Evolutionary conservation across 2,329 filamentous ascomycete genomes (phyloP).

Genomic region (Colletotrichum sp.): DNA sequence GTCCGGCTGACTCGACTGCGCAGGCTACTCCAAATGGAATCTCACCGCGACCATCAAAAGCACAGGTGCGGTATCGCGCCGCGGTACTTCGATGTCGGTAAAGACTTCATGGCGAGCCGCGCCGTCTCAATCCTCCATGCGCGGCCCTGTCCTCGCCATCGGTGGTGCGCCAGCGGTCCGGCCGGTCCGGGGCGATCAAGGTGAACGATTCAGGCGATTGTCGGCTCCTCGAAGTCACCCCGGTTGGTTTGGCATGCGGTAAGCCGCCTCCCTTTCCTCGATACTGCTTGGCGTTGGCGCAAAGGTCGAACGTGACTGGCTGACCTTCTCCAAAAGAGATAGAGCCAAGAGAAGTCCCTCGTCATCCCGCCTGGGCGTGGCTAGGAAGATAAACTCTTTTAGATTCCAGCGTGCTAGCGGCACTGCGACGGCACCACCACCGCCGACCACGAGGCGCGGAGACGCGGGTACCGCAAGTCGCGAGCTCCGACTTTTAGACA

Average conservation of each 20-base stretch:
- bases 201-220: neutral
- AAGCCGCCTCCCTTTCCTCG: neutral
- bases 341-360: neutral
- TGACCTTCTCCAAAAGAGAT: neutral
- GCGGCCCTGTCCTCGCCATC: neutral
- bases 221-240: neutral
- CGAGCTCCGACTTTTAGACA: slow-evolving; percentile 10
- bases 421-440: neutral
- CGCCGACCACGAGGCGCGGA: neutral
- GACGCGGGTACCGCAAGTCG: neutral
- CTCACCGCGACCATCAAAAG: neutral
- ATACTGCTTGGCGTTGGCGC: neutral
- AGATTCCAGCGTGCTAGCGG: neutral
- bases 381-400: neutral
- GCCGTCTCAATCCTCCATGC: neutral
- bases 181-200: neutral
- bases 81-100: neutral
- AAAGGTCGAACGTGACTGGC: neutral
- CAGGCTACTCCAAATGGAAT: neutral
- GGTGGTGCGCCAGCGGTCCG: neutral
- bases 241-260: neutral
- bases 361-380: neutral
- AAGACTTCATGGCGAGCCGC: neutral
- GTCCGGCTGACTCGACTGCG: neutral
- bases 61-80: neutral